phyloP scores from a whole-genome alignment of 1,139 yeast genomes.

The Candida sp. region DNA sequence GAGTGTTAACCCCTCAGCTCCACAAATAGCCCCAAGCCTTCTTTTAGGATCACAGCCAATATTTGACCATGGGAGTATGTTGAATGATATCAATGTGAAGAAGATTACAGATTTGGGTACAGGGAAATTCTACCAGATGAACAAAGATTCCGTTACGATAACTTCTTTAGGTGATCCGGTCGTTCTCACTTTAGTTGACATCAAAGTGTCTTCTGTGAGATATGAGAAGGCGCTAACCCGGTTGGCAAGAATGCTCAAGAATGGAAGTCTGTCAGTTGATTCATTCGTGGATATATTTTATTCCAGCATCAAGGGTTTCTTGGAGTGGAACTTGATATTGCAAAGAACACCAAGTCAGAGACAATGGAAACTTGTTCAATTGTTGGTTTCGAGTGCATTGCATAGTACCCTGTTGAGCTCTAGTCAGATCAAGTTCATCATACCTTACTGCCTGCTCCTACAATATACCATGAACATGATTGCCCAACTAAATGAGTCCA shows the following conservation, averaged over 20 bases:
- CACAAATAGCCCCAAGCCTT: not conserved
- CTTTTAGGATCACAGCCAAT: conserved; percentile 9
- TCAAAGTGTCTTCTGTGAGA: conserved; percentile 19
- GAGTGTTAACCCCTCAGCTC: conserved; percentile 2
- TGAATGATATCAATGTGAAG: conserved; percentile 22
- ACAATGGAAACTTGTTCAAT: conserved; percentile 19
- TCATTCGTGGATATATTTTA: conserved; percentile 17
- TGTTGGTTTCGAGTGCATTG: conserved; percentile 3
- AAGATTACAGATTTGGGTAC: conserved; percentile 23
- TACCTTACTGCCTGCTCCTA: conserved; percentile 28
- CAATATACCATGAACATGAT: conserved; percentile 20
- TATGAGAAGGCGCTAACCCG: conserved; percentile 21
- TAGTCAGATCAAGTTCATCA: conserved; percentile 11
- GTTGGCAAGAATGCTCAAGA: conserved; percentile 15
- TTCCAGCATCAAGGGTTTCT: conserved; percentile 24
- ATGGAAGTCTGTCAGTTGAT: conserved; percentile 5
- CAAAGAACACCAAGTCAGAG: conserved; percentile 29
- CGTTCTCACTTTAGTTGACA: conserved; percentile 30
- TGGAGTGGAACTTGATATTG: conserved; percentile 36
- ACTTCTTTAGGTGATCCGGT: conserved; percentile 23
- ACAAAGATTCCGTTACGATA: conserved; percentile 23
- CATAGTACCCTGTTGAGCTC: conserved; percentile 3
- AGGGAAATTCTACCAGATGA: conserved; percentile 25
- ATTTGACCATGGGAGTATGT: conserved; percentile 12
- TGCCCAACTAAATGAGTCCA: conserved; percentile 4